Evolutionary conservation across 805 yeast genomes (phyloP), one percentile per base, ranked within the genome.

Genomic region (Yarrowia phangngaensis): DNA sequence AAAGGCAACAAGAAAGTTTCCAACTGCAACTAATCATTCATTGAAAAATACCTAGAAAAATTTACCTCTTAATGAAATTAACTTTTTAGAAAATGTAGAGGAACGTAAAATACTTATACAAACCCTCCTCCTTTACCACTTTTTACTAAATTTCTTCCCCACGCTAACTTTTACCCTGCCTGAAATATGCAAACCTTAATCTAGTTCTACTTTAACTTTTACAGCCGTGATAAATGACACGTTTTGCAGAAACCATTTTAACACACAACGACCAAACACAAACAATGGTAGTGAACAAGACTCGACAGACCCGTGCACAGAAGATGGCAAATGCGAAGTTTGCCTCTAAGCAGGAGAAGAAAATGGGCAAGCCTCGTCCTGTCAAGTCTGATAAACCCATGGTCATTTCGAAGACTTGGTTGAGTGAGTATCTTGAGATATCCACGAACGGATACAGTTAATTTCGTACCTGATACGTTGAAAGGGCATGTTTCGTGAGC

Each of bases 281-380:
- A 14, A 23, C 9, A 12, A 41, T 41, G 48, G 48, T 41, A 3
- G 23, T 29, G 4, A 27, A 38, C 47, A 35, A 30, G 23, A 52
- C 52, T 52, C 56, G 58, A 23, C 96, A 88, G 73, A 83, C 95
- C 17, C 89, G 92, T 51, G 80, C 76, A 60, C 95, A 89, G 69
- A 82, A 89, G 68, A 71, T 76, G 49, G 95, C 95, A n/a, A 89
- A 89, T 66, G 76, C 75, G 60, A 84, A 81, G 64, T 90, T 80
- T 65, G 86, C 84, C 58, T 84, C 81, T 66, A 74, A 72, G 58
- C 79, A 81, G 56, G 84, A 79, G 59, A 73, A 74, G 55, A 80
- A 81, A 63, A 80, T 76, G 70, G 96, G 96, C 50, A 82, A 82
- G 69, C 77, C 82, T 38, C 79, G 76, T 58, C 63, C 68, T 11